Base-by-base conservation (phyloP, 2,329 filamentous ascomycete genomes). In the Alternaria sp. region DNA sequence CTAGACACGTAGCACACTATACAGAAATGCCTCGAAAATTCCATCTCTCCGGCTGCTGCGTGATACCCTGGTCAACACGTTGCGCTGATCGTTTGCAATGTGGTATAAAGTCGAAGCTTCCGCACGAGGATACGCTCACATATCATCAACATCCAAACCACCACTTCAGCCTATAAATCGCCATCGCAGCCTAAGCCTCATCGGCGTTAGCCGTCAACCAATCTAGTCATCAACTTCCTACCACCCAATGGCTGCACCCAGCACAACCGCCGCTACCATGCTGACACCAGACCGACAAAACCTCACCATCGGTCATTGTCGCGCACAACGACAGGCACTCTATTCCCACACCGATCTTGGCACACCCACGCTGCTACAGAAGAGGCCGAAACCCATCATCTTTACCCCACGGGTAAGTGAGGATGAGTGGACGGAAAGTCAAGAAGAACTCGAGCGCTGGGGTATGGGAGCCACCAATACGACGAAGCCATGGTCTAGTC, bases 361-460 rank as follows among this genome's bases (percentile, higher is more conserved):
- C 14, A 15, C n/a, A 37, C 45, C 23, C 11, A 37, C 9, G 46
- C 50, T 21, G 33, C 11, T 15, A 15, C 20, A 46, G 6, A 26
- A 25, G 8, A 14, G 4, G 9, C 21, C 49, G 46, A 49, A 56
- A 15, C 20, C 58, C 3, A 14, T 18, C 21, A 15, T 41, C 41
- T 47, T 37, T 9, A 43, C 43, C 20, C 33, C 49, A 12, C 45
- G 49, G 6, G 20, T 9, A n/a, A 54, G 41, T 20, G 61, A 58
- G n/a, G 61, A 64, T 15, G 47, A 51, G 6, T 64, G 60, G 61
- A 41, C 45, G 8, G 61, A 64, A 14, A 51, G 54, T 41, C 46
- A 51, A 25, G 61, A 64, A 37, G 61, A 63, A 30, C 56, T 66
- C 20, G 61, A 60, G 20, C 62, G 62, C 23, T 65, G 62, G 62